phyloP scores from a whole-genome alignment of 2,329 filamentous ascomycete species.

The Arthrobotrys entomopaga region DNA sequence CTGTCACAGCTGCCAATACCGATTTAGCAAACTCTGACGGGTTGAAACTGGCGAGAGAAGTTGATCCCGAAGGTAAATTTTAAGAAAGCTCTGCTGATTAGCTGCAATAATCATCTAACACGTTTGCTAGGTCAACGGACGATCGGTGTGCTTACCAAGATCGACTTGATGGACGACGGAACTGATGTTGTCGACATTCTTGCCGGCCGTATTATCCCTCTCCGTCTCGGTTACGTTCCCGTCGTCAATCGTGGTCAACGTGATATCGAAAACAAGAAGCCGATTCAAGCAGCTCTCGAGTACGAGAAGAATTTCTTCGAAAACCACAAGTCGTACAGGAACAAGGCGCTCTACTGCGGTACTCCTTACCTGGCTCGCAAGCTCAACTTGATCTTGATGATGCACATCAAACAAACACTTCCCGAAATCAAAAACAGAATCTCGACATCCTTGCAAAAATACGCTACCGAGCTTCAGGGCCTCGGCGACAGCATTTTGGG shows the following conservation, averaged over 20 bases:
- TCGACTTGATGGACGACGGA: conserved; percentile 98
- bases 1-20: conserved; percentile 94
- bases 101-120: conserved; percentile 9
- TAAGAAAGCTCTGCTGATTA: no score
- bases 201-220: conserved; percentile 93
- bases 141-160: conserved; percentile 97
- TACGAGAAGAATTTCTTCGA: conserved; percentile 98
- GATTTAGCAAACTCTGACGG: conserved; percentile 99
- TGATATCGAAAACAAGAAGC: conserved; percentile 98
- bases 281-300: conserved; percentile 88
- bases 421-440: conserved; percentile 99
- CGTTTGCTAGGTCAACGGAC: conserved; percentile 74
- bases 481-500: conserved; percentile 94
- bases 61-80: conserved; percentile 84
- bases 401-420: conserved; percentile 99
- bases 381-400: conserved; percentile 98
- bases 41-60: conserved; percentile 92
- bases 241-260: conserved; percentile 98
- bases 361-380: conserved; percentile 97
- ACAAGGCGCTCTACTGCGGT: conserved; percentile 98
- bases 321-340: conserved; percentile 96
- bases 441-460: conserved; percentile 91
- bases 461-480: conserved; percentile 79
- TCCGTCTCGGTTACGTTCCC: conserved; percentile 93
- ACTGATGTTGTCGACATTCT: conserved; percentile 99